Conservation (phyloP, 495 filamentous ascomycete species). For the Aspergillus biplanus region DNA sequence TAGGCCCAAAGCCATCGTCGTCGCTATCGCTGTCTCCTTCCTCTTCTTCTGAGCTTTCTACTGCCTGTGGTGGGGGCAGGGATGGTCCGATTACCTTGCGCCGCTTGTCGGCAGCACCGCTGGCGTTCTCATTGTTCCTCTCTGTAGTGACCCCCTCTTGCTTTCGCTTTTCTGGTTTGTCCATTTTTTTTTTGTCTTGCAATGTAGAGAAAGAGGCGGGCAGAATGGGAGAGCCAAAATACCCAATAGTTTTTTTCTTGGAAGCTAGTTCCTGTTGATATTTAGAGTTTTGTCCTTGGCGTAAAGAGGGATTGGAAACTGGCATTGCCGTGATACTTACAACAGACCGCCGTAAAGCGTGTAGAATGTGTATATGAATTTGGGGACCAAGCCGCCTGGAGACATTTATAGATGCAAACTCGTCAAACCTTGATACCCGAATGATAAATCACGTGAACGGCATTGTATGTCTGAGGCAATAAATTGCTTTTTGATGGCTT, state of each 20-base stretch:
- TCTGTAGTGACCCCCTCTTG: not conserved
- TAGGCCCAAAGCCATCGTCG: constrained; percentile 80
- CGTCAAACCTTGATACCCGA: not conserved
- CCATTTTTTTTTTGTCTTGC: constrained; percentile 14
- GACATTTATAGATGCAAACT: not conserved
- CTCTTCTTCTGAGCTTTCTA: constrained; percentile 28
- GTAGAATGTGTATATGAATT: not conserved
- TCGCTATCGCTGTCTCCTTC: constrained; percentile 34
- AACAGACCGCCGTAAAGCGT: too few species aligned
- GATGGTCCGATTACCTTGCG: constrained; percentile 42
- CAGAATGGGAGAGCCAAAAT: too few species aligned
- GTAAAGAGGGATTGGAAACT: too few species aligned
- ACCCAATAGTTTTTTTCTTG: too few species aligned
- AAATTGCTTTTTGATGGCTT: too few species aligned
- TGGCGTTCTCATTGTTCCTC: not conserved
- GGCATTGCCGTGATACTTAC: too few species aligned
- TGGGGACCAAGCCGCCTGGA: not conserved
- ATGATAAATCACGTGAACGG: too few species aligned
- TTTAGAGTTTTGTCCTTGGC: too few species aligned
- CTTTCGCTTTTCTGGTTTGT: constrained; percentile 23
- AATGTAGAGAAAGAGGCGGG: not conserved
- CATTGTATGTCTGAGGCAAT: too few species aligned
- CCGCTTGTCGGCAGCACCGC: constrained; percentile 22
- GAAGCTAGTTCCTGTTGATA: too few species aligned
- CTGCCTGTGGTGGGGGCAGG: constrained; percentile 33